Evolutionary conservation across 192 early-diverging fungal species (phyloP).

Genomic region (Anaeromyces robustus): DNA sequence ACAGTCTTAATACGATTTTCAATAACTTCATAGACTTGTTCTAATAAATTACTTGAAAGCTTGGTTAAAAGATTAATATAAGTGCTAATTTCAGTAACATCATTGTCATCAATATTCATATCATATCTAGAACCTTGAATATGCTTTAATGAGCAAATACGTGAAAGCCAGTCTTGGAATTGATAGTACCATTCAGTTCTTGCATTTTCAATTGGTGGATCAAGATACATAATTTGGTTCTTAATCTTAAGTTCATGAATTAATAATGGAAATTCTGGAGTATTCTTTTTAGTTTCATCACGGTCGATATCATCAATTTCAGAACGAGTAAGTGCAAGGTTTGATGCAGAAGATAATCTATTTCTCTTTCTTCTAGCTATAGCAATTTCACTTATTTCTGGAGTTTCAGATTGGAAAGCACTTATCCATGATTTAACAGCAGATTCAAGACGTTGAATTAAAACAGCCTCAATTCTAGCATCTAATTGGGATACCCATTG

Average conservation of each 20-base stretch:
- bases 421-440: slow-evolving; percentile 63
- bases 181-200: slow-evolving; percentile 73
- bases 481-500: slow-evolving; percentile 78
- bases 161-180: slow-evolving; percentile 85
- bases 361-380: neutral
- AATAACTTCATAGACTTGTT: slow-evolving; percentile 66
- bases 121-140: slow-evolving; percentile 87
- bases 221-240: slow-evolving; percentile 92
- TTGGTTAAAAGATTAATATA: slow-evolving; percentile 44
- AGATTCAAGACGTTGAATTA: slow-evolving; percentile 52
- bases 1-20: slow-evolving; percentile 64
- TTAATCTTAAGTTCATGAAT: slow-evolving; percentile 78
- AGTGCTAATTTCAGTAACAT: slow-evolving; percentile 21
- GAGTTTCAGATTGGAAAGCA: slow-evolving; percentile 16
- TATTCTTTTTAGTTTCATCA: slow-evolving; percentile 14
- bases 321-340: neutral
- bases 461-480: slow-evolving; percentile 54
- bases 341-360: neutral
- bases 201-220: slow-evolving; percentile 91
- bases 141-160: slow-evolving; percentile 68
- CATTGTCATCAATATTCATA: slow-evolving; percentile 42
- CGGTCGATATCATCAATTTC: neutral
- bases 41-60: slow-evolving; percentile 47
- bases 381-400: neutral
- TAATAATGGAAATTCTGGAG: slow-evolving; percentile 46